Base-by-base conservation (phyloP, 2,329 filamentous ascomycete species). In the Colletotrichum siamense region DNA sequence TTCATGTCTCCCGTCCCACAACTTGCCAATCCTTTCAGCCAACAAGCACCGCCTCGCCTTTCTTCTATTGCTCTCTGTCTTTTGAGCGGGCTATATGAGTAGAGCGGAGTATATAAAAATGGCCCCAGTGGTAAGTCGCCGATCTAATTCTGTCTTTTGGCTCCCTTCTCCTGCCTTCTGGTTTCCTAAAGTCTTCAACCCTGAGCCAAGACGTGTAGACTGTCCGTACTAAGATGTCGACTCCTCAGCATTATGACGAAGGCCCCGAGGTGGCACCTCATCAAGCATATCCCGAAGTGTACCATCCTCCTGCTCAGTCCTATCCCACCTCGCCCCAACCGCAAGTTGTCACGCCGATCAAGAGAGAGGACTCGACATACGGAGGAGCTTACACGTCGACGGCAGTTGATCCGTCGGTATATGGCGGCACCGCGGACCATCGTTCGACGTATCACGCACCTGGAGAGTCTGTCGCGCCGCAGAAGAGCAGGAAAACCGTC, bases 191-290 rank as follows among this genome's bases (percentile, higher is more conserved):
- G 28, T 34, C 28, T n/a, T 72, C 39, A 7, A 52, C 52, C n/a
- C 32, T 36, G 22, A 30, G 59, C 64, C 69, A 59, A 34, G 26
- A 10, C 34, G 7, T 15, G 18, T n/a, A 36, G 55, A 64, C 32
- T 65, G n/a, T 22, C 57, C 44, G 22, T n/a, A 55, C 70, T 65
- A 61, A 69, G 61, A 28, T 55, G 36, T 66, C 30, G 39, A 71
- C 57, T 61, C 24, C 59, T 65, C 44, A 67, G n/a, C 49, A 77
- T 52, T 75, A 75, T 34, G 75, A 77, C 30, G 71, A 77, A 75
- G 75, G 75, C 71, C 75, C 75, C 24, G 75, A 77, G 55, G 18
- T 77, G 49, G 75, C 71, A 24, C 75, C 71, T 67, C 61, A 77
- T 28, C 66, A 67, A 13, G 70, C 71, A 16, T 70, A 61, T 24